Evolutionary conservation across 306 rosid species (phyloP), one percentile per base, ranked within the genome.

Genomic region (Arachis hypogaea): DNA sequence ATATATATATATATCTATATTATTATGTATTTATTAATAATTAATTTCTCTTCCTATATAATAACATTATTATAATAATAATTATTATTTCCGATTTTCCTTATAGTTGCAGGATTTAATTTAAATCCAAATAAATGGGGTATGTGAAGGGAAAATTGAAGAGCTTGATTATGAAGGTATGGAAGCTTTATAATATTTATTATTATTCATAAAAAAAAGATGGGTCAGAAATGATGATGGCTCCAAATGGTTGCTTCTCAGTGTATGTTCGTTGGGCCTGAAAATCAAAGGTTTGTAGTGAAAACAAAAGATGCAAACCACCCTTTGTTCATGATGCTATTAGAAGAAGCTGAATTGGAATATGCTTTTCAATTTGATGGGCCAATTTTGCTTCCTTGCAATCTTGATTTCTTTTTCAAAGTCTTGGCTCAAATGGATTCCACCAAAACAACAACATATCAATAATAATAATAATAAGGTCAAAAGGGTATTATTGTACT

Each of bases 311-410:
- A 7, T 8, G 77, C 45, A n/a, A 69, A 69, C 44, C 85, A 82
- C 22, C 82, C 82, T 41, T 7, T 63, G 5, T 82, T 78, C 64
- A 40, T 43, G 71, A 63, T 7, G 61, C 65, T 82, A 12, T 36
- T 82, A 2, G 77, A 82, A 11, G 82, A 82, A 14, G 80, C 77
- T 63, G 85, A 78, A 50, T 0, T 57, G 18, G 82, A 82, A 44
- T 58, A 47, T 64, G 85, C 71, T 46, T 74, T 78, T 11, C 40
- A 43, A 9, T 41, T 57, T 68, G 82, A 82, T 63, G 85, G 85
- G 0, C 85, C 82, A 0, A 78, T 90, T 46, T 76, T 82, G 82
- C 98, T 93, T 59, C 96, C 98, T 33, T 90, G 96, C 22, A 84
- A 80, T 0, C 88, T 88, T 5, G 91, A 78, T 57, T 66, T 85